Evolutionary conservation across 768 basidiomycete genomes (phyloP), one percentile per base, ranked within the genome.

Genomic region (Leucocoprinus birnbaumii): DNA sequence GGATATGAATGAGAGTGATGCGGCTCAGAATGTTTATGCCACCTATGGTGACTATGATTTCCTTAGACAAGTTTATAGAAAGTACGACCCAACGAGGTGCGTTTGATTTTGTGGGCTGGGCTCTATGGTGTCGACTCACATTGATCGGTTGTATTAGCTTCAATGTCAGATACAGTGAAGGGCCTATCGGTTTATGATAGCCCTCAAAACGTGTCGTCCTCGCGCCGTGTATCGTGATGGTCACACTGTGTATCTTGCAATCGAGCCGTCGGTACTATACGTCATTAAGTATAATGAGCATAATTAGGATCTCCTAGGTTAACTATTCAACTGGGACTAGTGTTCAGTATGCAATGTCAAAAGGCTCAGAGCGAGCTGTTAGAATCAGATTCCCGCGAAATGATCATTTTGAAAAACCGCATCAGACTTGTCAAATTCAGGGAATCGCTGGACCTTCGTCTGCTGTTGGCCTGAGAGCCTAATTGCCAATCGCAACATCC

Each of bases 41-140:
- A 73, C 72, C 16, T 78, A 78, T 59, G 72, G 72, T 3, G 61
- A 65, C 13, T 76, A 66, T 46, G 63, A 71, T 4, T 67, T 70
- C 40, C 54, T 78, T 59, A 70, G 66, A 48, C 45, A 58, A 10
- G 73, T 70, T 0, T 76, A 77, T 56, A 62, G 63, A 8, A 78
- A 77, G 58, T 78, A 78, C 51, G 76, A 78, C 59, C 75, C 75
- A 24, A 70, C 65, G 3, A 61, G 74, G 75, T 73, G 51, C 53
- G 67, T 56, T 22, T 22, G 4, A 11, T 10, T 35, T 53, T 73
- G 72, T 62, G 59, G 72, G 18, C 64, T n/a, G n/a, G n/a, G 68
- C 70, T 45, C 69, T 65, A 60, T 42, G 64, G 19, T 8, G 31
- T 16, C 38, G 9, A 38, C 13, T 14, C 38, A 38, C 16, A 31